Percentiles rank a stretch among this genome's conserved stretches.
These are phyloP conservation scores for Nicotiana noctiflora DNA, from an alignment of 257 asterid species.

Conservation along the genomic window DNA sequence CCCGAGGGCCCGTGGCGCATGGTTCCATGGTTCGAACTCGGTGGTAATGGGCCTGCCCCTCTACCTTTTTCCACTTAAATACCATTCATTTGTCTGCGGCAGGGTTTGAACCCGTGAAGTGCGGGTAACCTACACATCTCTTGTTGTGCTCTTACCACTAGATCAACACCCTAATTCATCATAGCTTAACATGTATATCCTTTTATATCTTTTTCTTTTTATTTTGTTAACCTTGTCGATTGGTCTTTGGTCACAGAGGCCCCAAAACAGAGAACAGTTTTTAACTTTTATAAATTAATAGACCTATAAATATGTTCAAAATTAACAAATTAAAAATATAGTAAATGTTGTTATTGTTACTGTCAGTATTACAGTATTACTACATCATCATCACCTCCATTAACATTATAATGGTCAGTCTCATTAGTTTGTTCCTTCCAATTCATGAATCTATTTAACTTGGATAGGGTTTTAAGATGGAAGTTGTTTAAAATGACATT, in stretches of 20 bases:
- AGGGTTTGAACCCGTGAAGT: neutral
- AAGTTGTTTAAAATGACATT: neutral
- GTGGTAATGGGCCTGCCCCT: neutral
- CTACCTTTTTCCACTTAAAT: neutral
- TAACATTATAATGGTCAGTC: neutral
- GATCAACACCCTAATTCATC: neutral
- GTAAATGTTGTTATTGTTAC: neutral
- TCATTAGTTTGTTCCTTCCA: neutral
- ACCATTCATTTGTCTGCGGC: neutral
- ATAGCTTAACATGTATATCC: neutral
- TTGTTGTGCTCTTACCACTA: neutral
- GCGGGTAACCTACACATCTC: neutral
- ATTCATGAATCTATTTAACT: neutral
- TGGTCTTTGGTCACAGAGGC: neutral
- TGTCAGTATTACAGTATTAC: neutral
- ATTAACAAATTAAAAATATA: neutral
- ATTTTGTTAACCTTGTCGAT: neutral
- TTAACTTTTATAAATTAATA: neutral
- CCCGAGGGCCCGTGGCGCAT: neutral
- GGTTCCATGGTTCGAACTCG: neutral
- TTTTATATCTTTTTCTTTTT: neutral
- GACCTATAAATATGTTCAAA: neutral
- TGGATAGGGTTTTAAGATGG: neutral
- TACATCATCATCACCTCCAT: neutral
- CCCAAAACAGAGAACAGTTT: neutral